Conservation (phyloP, 306 rosid species). For the Styphnolobium japonicum region DNA sequence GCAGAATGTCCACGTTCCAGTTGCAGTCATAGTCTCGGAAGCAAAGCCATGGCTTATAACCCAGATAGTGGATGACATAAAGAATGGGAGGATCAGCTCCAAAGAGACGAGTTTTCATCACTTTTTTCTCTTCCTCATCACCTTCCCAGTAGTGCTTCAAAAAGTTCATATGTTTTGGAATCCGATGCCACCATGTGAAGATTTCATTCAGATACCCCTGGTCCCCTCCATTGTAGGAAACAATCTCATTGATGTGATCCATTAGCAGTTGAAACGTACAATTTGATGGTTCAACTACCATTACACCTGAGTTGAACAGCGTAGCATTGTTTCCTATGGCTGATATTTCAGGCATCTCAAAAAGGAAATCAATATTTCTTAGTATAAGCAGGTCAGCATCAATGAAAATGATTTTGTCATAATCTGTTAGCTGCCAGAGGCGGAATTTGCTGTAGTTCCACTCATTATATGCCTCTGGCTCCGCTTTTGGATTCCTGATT, state of each 20-base stretch:
- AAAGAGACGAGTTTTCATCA: slow-evolving; percentile 65
- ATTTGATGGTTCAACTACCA: slow-evolving; percentile 85
- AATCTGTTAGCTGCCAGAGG: slow-evolving; percentile 86
- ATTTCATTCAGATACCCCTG: slow-evolving; percentile 85
- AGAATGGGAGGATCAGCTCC: slow-evolving; percentile 77
- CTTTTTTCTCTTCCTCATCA: slow-evolving; percentile 63
- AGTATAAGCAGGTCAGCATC: slow-evolving; percentile 87
- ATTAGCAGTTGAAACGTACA: slow-evolving; percentile 78
- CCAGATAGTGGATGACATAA: slow-evolving; percentile 82
- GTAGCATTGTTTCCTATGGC: slow-evolving; percentile 86
- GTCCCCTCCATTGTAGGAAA: slow-evolving; percentile 87
- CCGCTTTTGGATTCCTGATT: slow-evolving; percentile 90
- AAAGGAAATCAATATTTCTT: slow-evolving; percentile 79
- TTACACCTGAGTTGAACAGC: slow-evolving; percentile 82
- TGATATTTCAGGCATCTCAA: slow-evolving; percentile 76
- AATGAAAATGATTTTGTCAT: slow-evolving; percentile 84
- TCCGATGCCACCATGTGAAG: slow-evolving; percentile 92
- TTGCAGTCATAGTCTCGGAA: slow-evolving; percentile 92
- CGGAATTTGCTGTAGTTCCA: slow-evolving; percentile 97
- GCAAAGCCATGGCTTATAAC: slow-evolving; percentile 83
- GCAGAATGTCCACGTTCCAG: slow-evolving; percentile 75
- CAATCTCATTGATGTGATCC: slow-evolving; percentile 81
- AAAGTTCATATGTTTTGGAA: slow-evolving; percentile 87
- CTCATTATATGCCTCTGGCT: slow-evolving; percentile 80
- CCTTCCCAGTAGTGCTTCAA: slow-evolving; percentile 94